Evolutionary conservation across 2,329 filamentous ascomycete species (phyloP).

Genomic region (Sclerotinia minor): DNA sequence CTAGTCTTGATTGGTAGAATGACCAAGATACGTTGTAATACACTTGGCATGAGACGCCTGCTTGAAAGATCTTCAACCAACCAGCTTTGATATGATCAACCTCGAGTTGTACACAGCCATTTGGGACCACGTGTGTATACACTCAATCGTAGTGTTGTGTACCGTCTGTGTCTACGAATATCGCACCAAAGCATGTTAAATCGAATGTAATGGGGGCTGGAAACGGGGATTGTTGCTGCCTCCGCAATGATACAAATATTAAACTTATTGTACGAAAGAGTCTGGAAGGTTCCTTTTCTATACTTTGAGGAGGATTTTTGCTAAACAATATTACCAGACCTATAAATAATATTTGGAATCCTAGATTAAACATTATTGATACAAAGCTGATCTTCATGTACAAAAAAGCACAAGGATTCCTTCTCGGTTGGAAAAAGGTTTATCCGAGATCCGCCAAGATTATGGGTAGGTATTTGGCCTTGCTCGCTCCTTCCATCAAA

Average conservation of each 20-base stretch:
- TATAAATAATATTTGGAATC: background rate
- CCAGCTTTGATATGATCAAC: background rate
- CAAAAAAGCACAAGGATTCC: background rate
- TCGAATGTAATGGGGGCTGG: background rate
- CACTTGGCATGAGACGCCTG: background rate
- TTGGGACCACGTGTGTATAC: constrained; percentile 1
- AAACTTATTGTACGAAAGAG: no score
- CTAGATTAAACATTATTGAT: background rate
- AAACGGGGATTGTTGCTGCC: background rate
- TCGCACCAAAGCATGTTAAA: background rate
- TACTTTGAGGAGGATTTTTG: no score
- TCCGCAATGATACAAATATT: background rate
- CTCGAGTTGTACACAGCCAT: background rate
- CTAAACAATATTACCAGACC: background rate
- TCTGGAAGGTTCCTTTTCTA: background rate
- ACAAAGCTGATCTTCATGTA: background rate
- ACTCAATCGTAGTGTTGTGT: background rate
- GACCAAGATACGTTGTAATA: background rate
- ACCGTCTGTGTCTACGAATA: background rate
- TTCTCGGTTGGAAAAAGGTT: background rate
- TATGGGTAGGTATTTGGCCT: background rate
- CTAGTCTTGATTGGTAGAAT: background rate
- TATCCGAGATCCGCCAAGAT: background rate
- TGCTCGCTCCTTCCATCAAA: background rate
- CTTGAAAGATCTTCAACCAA: background rate